Evolutionary conservation across 2,329 filamentous ascomycete genomes (phyloP), one percentile per base, ranked within the genome.

Genomic region (Penicillium sp.): DNA sequence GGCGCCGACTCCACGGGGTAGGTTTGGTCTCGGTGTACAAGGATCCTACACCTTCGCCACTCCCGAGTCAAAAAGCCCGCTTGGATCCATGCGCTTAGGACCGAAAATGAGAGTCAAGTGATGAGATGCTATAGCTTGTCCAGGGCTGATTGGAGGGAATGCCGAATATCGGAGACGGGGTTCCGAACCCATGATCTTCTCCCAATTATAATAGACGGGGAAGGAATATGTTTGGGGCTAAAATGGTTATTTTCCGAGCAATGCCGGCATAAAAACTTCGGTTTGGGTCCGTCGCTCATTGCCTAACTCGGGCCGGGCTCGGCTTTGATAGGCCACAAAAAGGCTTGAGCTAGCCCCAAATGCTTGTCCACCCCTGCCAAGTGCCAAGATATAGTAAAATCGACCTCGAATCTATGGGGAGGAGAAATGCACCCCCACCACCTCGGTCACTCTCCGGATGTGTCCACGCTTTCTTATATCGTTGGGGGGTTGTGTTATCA

Each of bases 1-100:
- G 8, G 13, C 53, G 40, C 53, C 53, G 53, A 56, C 53, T 55
- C 40, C 53, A 55, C 53, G 52, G 42, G 34, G 53, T 54, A 55
- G 20, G 26, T 38, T 39, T 37, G 16, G 35, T 35, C 18, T 34
- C 48, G 48, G 48, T 45, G 53, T 46, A 22, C 18, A 31, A 26
- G 29, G 35, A 34, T 56, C 34, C 34, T n/a, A 20, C 20, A 2
- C 16, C 45, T 52, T 52, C 18, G 48, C 35, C 53, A 56, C 53
- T 46, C 48, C 40, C 42, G 40, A 47, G 18, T 29, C 13, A 56
- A n/a, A n/a, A 22, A 26, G n/a, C n/a, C 18, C 18, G 4, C 42
- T 34, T 40, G 13, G 26, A 37, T 50, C 32, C 20, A 34, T 22
- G 20, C 9, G 4, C 4, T 24, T 31, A n/a, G 47, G 20, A 10